Conservation (phyloP, 2,329 filamentous ascomycete species). For the Xenosphaeropsis pyriputrescens region DNA sequence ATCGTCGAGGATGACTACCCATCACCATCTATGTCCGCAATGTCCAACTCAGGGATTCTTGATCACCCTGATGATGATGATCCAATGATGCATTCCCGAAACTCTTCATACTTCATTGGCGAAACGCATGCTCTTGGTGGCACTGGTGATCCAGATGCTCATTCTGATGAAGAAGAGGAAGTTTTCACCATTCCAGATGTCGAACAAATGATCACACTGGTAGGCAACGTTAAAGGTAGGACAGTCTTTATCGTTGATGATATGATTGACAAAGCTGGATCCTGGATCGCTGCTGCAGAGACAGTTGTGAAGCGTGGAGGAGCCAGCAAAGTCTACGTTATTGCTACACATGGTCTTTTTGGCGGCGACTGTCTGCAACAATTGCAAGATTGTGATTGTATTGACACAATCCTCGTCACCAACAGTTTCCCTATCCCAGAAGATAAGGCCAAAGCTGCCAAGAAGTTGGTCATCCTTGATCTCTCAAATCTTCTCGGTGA, state of each 20-base stretch:
- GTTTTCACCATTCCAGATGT: slow-evolving; percentile 65
- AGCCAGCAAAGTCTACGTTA: slow-evolving; percentile 91
- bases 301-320: slow-evolving; percentile 86
- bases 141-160: slow-evolving; percentile 67
- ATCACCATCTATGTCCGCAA: slow-evolving; percentile 59
- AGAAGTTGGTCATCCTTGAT: slow-evolving; percentile 81
- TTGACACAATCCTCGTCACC: slow-evolving; percentile 86
- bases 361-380: slow-evolving; percentile 80
- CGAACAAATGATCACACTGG: slow-evolving; percentile 94
- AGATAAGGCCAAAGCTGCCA: slow-evolving; percentile 52
- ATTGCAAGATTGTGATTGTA: slow-evolving; percentile 83
- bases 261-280: slow-evolving; percentile 95
- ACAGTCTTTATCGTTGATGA: slow-evolving; percentile 94
- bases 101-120: slow-evolving; percentile 67
- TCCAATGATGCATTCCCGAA: slow-evolving; percentile 64
- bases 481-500: slow-evolving; percentile 79
- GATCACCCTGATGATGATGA: slow-evolving; percentile 50
- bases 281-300: slow-evolving; percentile 95
- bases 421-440: slow-evolving; percentile 90
- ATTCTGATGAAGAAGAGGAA: slow-evolving; percentile 87
- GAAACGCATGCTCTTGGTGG: slow-evolving; percentile 60
- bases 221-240: slow-evolving; percentile 79
- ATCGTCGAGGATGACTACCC: slow-evolving; percentile 90
- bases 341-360: slow-evolving; percentile 93
- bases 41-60: slow-evolving; percentile 38